A percentile compares a stretch with the other conserved stretches of the same genome.
Conservation (phyloP, 1,284 basidiomycete genomes). For the Phenoliferia sp. region DNA sequence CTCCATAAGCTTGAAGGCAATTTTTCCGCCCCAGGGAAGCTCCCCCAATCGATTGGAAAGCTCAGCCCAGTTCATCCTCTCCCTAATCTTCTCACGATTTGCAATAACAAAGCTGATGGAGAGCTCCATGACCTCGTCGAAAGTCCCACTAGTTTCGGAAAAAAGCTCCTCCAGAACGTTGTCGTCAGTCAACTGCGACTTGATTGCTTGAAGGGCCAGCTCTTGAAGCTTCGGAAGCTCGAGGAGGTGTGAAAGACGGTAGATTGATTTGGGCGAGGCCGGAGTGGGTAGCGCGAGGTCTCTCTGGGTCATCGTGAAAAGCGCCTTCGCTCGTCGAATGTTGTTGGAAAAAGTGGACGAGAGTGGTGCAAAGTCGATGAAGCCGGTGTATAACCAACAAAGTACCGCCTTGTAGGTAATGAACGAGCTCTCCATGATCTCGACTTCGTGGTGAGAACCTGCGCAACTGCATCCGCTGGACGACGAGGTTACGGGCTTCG, state of each 20-base stretch:
- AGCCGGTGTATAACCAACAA: constrained; percentile 39
- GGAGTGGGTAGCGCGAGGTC: neutral
- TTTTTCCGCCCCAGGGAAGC: neutral
- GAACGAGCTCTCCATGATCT: constrained; percentile 22
- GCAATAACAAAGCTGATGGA: neutral
- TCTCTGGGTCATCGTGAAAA: neutral
- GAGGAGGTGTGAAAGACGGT: constrained; percentile 9
- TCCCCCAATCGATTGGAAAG: neutral
- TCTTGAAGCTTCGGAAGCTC: neutral
- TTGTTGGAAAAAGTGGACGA: neutral
- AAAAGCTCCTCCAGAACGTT: constrained; percentile 8
- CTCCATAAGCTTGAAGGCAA: neutral
- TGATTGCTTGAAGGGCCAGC: constrained; percentile 5
- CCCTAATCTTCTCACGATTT: neutral
- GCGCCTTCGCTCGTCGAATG: neutral
- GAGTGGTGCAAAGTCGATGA: constrained; percentile 6
- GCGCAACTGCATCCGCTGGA: neutral
- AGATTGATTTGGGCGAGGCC: constrained; percentile 11
- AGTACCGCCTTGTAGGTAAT: constrained; percentile 40
- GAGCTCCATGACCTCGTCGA: neutral
- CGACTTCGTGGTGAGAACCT: neutral
- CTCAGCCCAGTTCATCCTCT: neutral
- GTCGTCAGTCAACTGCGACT: neutral
- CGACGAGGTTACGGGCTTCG: neutral
- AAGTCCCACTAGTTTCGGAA: neutral